These are phyloP conservation scores for Alisma plantagoaquatica DNA, from an alignment of 106 monocot species.

Conservation along the genomic window DNA sequence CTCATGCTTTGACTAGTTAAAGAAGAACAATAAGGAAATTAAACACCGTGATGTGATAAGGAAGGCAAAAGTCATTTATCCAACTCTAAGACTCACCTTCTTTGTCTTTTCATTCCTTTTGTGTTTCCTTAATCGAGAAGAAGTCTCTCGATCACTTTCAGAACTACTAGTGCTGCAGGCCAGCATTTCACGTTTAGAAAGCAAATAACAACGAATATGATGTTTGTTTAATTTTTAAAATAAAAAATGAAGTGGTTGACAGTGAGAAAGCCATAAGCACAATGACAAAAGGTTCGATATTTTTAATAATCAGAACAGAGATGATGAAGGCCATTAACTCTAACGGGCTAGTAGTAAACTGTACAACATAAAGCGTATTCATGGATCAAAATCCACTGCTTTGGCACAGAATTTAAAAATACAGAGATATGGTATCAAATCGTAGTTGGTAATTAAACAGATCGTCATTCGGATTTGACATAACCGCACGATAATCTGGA, in stretches of 20 bases:
- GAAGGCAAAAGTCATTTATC: neutral
- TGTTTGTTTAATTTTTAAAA: neutral
- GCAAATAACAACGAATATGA: neutral
- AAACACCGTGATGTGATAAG: neutral
- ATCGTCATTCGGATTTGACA: no score
- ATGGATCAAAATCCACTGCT: neutral
- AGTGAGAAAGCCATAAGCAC: neutral
- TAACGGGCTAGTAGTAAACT: no score
- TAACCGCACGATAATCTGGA: neutral
- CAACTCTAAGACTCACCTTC: conserved; percentile 25
- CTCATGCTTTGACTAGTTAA: conserved; percentile 33
- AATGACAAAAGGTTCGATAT: neutral
- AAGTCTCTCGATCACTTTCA: conserved; percentile 34
- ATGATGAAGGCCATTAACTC: no score
- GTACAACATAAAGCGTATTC: no score
- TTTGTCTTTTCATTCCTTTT: conserved; percentile 32
- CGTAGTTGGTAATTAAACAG: no score
- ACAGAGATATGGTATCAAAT: no score
- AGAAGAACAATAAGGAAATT: neutral
- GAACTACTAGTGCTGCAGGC: conserved; percentile 38
- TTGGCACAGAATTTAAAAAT: neutral
- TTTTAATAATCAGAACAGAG: no score
- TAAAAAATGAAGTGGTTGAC: neutral
- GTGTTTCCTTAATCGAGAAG: conserved; percentile 30
- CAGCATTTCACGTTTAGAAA: conserved; percentile 13